Evolutionary conservation across 352 stramenopile species (phyloP), one percentile per base, ranked within the genome.

Genomic region (Phytophthora pseudosyringae): DNA sequence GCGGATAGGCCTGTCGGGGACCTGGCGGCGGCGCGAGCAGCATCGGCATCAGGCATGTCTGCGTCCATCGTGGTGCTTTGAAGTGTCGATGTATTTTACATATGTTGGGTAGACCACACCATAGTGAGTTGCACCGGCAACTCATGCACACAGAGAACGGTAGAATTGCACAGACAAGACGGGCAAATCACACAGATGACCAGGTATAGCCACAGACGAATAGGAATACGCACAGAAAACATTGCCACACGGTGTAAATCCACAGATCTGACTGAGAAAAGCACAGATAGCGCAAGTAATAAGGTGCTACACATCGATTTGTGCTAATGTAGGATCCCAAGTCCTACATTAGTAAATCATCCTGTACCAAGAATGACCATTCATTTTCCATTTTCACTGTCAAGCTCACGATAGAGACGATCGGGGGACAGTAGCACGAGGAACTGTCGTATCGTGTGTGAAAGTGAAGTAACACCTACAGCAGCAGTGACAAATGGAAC

Each of bases 141-240:
- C n/a, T n/a, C n/a, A n/a, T n/a, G n/a, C n/a, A n/a, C n/a, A n/a
- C 31, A 16, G 44, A 51, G 44, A 51, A 36, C 26, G 44, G 44
- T 51, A 59, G 38, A 59, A 59, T 43, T 26, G 4, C 51, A 50
- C 40, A 59, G 51, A 46, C 51, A 50, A 43, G n/a, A 50, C 51
- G 21, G 38, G 25, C 15, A n/a, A 50, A 41, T 15, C 4, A 33
- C 26, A 59, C 51, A 59, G 18, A 50, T 6, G 38, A 32, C 12
- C 10, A 12, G 4, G 29, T n/a, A 59, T 15, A 50, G 15, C 5
- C 18, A 50, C 39, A 59, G 1, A 49, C 31, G 11, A 59, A 52
- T 18, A 52, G 41, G 29, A 16, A 40, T 15, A 5, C 0, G 21
- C 52, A 51, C 40, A 51, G 28, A 52, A 31, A 60, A 43, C n/a